These are phyloP conservation scores for Sclerotiophoma versabilis DNA, from an alignment of 2,329 filamentous ascomycete genomes.

Conservation along the genomic window DNA sequence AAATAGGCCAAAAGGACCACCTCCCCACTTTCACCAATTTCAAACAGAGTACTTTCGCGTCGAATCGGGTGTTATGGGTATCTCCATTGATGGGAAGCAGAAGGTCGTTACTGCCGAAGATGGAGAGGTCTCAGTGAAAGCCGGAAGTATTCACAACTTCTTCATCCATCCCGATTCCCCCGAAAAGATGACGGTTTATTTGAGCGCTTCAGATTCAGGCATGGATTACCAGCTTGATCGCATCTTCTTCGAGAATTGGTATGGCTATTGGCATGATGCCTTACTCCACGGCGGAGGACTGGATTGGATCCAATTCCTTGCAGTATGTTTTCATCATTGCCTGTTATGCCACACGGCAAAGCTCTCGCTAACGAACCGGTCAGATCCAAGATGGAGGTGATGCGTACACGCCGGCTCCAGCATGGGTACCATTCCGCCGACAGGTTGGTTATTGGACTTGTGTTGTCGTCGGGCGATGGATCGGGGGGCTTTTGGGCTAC, in stretches of 20 bases:
- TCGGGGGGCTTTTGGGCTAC: conserved; percentile 50
- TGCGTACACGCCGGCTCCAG: conserved; percentile 47
- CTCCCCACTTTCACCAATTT: conserved; percentile 43
- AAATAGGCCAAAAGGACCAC: conserved; percentile 25
- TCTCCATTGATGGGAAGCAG: conserved; percentile 40
- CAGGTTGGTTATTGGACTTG: conserved; percentile 36
- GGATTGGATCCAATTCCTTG: conserved; percentile 44
- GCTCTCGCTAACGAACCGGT: conserved; percentile 4
- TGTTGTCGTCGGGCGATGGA: conserved; percentile 50
- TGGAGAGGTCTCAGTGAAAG: conserved; percentile 32
- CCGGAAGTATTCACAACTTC: conserved; percentile 24
- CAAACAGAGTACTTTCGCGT: conserved; percentile 45
- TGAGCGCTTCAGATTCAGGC: conserved; percentile 35
- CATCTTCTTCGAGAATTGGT: conserved; percentile 51
- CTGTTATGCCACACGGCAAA: background rate
- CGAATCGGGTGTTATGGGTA: conserved; percentile 31
- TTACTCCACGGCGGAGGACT: conserved; percentile 34
- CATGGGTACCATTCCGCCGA: conserved; percentile 49
- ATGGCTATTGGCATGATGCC: conserved; percentile 44
- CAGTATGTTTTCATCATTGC: conserved; percentile 25
- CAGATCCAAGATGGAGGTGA: conserved; percentile 53
- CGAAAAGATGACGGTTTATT: conserved; percentile 16
- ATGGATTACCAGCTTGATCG: conserved; percentile 42
- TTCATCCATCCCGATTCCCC: conserved; percentile 19
- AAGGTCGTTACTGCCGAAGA: conserved; percentile 33